Percentiles rank a stretch among this genome's conserved stretches.
Conservation (phyloP, 1,284 basidiomycete genomes). For the Cryptococcus sp. region DNA sequence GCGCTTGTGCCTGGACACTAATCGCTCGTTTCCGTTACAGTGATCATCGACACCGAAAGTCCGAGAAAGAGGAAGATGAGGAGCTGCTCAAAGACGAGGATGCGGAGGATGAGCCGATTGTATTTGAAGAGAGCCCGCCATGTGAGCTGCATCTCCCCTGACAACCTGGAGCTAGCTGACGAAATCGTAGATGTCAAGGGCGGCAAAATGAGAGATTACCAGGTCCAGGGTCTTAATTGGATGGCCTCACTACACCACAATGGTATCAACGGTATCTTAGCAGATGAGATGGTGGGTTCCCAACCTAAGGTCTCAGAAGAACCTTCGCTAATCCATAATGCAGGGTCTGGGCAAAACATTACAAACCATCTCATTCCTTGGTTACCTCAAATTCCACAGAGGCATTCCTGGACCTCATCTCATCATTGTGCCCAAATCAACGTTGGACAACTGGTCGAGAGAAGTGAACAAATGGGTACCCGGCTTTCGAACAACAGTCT, state of each 20-base stretch:
- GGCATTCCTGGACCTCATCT: conserved; percentile 81
- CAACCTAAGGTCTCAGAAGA: not conserved
- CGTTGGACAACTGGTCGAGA: conserved; percentile 93
- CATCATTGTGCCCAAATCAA: conserved; percentile 96
- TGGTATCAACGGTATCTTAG: conserved; percentile 88
- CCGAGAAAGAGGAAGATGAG: conserved; percentile 97
- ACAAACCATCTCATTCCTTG: conserved; percentile 96
- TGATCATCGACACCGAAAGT: conserved; percentile 83
- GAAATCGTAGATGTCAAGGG: conserved; percentile 70
- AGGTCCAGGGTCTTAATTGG: conserved; percentile 96
- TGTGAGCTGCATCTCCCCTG: conserved; percentile 63
- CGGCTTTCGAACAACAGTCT: conserved; percentile 76
- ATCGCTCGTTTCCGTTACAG: conserved; percentile 48
- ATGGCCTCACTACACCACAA: conserved; percentile 92
- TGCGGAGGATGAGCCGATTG: conserved; percentile 77
- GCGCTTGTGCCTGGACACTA: no score
- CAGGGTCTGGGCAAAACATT: conserved; percentile 97
- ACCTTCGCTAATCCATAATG: conserved; percentile 34
- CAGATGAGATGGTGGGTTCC: conserved; percentile 81
- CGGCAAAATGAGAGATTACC: conserved; percentile 88
- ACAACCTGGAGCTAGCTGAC: not conserved
- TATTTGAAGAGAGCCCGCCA: conserved; percentile 87
- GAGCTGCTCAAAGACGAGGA: conserved; percentile 87
- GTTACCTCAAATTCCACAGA: conserved; percentile 86
- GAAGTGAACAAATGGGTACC: conserved; percentile 94